These are phyloP conservation scores for Phoma herbarum DNA, from an alignment of 2,329 filamentous ascomycete genomes.

Conservation along the genomic window DNA sequence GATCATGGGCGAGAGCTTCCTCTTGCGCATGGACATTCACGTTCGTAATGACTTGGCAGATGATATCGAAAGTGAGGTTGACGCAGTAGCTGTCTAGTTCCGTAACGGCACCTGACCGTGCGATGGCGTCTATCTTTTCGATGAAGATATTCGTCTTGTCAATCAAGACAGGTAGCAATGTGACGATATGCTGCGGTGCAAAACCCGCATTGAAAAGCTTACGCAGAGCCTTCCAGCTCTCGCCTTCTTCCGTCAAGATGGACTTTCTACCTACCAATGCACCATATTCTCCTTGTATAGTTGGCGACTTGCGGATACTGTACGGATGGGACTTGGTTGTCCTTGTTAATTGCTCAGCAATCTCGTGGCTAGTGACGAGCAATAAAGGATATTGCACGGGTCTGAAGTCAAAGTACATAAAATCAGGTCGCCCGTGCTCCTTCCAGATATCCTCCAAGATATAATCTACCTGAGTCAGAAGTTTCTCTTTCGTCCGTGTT, in stretches of 20 bases:
- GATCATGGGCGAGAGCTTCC: conserved; percentile 26
- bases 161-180: conserved; percentile 46
- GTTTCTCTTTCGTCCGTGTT: neutral
- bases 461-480: conserved; percentile 39
- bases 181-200: conserved; percentile 47
- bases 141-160: conserved; percentile 49
- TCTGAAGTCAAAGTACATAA: conserved; percentile 44
- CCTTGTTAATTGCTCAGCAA: conserved; percentile 48
- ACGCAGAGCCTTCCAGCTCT: conserved; percentile 48
- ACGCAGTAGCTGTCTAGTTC: conserved; percentile 45
- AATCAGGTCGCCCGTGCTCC: conserved; percentile 36
- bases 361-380: conserved; percentile 42
- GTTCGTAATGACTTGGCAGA: conserved; percentile 44
- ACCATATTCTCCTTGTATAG: conserved; percentile 31
- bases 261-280: conserved; percentile 41
- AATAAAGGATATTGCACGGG: conserved; percentile 38
- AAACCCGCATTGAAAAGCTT: conserved; percentile 52
- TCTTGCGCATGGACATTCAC: conserved; percentile 43
- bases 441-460: conserved; percentile 42
- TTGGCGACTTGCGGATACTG: conserved; percentile 48
- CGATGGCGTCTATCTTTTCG: conserved; percentile 41
- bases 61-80: conserved; percentile 48
- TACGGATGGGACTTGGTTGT: conserved; percentile 41
- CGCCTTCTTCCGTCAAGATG: conserved; percentile 36
- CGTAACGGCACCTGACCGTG: conserved; percentile 33